Conservation (phyloP, 148 eudicot species). For the Spergularia marina region DNA sequence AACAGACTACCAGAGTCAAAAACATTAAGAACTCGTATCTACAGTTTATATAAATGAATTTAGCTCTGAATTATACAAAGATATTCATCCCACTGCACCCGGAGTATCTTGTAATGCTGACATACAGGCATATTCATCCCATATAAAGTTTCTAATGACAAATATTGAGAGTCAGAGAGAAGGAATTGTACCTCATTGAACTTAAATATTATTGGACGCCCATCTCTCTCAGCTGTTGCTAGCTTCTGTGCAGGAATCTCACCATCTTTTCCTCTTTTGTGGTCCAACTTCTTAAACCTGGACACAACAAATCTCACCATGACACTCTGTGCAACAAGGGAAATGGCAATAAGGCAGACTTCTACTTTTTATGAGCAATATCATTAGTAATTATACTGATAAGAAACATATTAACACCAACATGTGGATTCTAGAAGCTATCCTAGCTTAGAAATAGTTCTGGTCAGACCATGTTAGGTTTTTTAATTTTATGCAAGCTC, state of each 20-base stretch:
- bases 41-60: background rate
- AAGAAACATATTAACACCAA: constrained; percentile 3
- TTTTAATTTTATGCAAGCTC: background rate
- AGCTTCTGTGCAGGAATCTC: constrained; percentile 36
- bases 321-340: background rate
- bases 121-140: background rate
- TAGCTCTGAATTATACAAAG: background rate
- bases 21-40: background rate
- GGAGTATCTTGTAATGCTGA: background rate
- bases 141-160: background rate
- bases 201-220: constrained; percentile 76
- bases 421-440: background rate
- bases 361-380: background rate
- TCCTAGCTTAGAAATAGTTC: background rate
- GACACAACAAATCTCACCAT: background rate
- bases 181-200: constrained; percentile 74
- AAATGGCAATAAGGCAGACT: constrained; percentile 3
- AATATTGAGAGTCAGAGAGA: background rate
- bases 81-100: background rate
- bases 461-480: background rate
- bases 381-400: background rate
- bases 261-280: constrained; percentile 38
- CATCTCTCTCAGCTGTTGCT: constrained; percentile 57
- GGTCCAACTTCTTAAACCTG: constrained; percentile 67
- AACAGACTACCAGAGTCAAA: too few species aligned